Conservation (phyloP, 2,329 filamentous ascomycete genomes). For the Xylariaceae sp. region DNA sequence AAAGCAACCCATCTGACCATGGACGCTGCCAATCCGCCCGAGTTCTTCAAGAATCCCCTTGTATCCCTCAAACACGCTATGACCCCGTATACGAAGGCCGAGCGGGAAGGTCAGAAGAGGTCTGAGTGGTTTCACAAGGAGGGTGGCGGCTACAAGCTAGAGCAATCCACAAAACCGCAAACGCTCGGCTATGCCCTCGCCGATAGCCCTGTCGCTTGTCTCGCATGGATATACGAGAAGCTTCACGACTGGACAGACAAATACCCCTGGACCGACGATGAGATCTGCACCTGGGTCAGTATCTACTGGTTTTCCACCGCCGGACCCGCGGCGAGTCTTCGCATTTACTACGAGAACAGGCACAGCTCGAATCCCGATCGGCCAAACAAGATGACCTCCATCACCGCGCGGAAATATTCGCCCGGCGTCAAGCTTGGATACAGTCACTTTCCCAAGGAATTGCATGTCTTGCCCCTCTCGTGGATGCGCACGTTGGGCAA, state of each 20-base stretch:
- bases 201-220: constrained; percentile 63
- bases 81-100: constrained; percentile 47
- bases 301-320: constrained; percentile 68
- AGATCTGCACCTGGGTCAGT: constrained; percentile 68
- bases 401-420: constrained; percentile 26
- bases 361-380: constrained; percentile 35
- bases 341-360: constrained; percentile 67
- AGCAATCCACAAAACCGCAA: constrained; percentile 64
- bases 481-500: constrained; percentile 56
- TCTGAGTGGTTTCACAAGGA: constrained; percentile 52
- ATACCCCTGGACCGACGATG: constrained; percentile 70
- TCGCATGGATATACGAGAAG: constrained; percentile 80
- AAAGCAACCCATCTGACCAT: constrained; percentile 59
- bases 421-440: constrained; percentile 37
- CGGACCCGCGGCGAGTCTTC: constrained; percentile 58
- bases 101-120: constrained; percentile 48
- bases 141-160: constrained; percentile 53
- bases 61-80: constrained; percentile 53
- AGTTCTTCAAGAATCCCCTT: constrained; percentile 47
- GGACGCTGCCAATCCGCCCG: constrained; percentile 43
- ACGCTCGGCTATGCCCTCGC: constrained; percentile 65
- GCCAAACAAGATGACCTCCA: constrained; percentile 20
- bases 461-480: constrained; percentile 47
- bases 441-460: constrained; percentile 54
- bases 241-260: constrained; percentile 68